These are phyloP conservation scores for Colletotrichum tanaceti DNA, from an alignment of 2,329 filamentous ascomycete genomes.

Conservation along the genomic window DNA sequence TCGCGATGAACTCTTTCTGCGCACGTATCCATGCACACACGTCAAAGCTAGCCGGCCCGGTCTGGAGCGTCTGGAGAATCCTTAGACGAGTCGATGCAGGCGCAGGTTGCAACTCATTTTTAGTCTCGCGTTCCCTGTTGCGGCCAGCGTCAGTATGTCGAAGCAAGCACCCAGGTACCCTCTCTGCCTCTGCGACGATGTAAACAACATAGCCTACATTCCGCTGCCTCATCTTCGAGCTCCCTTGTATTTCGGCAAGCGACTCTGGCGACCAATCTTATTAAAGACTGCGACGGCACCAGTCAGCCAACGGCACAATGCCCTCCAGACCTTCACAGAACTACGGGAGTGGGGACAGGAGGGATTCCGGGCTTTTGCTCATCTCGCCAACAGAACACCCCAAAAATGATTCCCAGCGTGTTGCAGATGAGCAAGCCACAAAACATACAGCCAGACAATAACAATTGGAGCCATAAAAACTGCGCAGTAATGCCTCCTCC, in stretches of 20 bases:
- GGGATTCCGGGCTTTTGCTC: conserved; percentile 27
- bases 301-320: conserved; percentile 5
- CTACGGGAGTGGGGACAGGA: conserved; percentile 16
- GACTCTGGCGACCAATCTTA: conserved; percentile 6
- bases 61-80: conserved; percentile 12
- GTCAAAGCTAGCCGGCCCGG: not conserved
- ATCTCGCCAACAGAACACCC: conserved; percentile 23
- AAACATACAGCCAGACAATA: conserved; percentile 13
- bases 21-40: conserved; percentile 21
- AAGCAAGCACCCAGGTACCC: not conserved
- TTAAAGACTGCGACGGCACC: conserved; percentile 2
- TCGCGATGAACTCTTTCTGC: conserved; percentile 19
- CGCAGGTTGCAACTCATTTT: not conserved
- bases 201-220: not conserved
- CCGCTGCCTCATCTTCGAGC: not conserved
- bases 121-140: not conserved
- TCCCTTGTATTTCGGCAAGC: conserved; percentile 2
- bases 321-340: conserved; percentile 5
- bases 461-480: conserved; percentile 18
- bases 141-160: no score
- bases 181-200: not conserved
- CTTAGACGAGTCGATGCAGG: not conserved
- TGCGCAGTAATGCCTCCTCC: not conserved
- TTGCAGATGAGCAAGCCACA: conserved; percentile 21
- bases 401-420: conserved; percentile 18